Evolutionary conservation across 805 yeast species (phyloP).

Genomic region (Lipomyces mesembrius): DNA sequence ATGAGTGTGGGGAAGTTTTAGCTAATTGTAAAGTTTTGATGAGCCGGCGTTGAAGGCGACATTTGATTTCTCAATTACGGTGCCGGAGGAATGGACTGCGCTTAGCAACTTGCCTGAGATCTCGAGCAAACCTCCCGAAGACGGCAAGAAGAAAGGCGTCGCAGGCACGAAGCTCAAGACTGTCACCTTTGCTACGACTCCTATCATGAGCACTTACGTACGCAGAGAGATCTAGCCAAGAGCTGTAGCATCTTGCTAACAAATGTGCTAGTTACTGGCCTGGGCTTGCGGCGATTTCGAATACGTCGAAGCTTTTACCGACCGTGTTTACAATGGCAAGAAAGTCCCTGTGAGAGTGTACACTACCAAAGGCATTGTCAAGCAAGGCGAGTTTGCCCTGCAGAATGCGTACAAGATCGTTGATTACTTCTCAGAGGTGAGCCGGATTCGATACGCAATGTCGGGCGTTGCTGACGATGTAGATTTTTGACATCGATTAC

Average conservation of each 20-base stretch:
- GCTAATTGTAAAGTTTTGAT: conserved; percentile 54
- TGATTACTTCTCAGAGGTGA: conserved; percentile 67
- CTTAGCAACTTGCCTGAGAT: conserved; percentile 56
- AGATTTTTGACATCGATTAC: conserved; percentile 67
- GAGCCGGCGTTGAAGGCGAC: conserved; percentile 81
- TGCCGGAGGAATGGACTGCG: conserved; percentile 46
- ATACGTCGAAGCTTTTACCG: conserved; percentile 62
- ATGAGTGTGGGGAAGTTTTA: background rate
- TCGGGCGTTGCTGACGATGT: background rate
- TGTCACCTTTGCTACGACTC: conserved; percentile 79
- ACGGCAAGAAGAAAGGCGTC: conserved; percentile 50
- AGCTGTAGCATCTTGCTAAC: background rate
- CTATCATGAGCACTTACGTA: conserved; percentile 76
- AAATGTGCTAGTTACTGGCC: conserved; percentile 58
- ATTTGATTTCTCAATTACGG: conserved; percentile 64
- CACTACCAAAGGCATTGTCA: conserved; percentile 76
- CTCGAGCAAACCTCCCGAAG: conserved; percentile 65
- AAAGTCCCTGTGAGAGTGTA: conserved; percentile 79
- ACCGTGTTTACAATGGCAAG: conserved; percentile 53
- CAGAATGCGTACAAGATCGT: conserved; percentile 76
- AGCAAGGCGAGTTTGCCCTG: conserved; percentile 73
- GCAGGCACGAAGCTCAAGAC: conserved; percentile 77
- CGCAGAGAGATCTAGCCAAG: background rate
- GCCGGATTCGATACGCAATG: too few relatives aligned
- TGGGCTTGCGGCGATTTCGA: conserved; percentile 81